These are phyloP conservation scores for Avena sativa DNA, from an alignment of 176 grass and related monocot species.

Conservation along the genomic window DNA sequence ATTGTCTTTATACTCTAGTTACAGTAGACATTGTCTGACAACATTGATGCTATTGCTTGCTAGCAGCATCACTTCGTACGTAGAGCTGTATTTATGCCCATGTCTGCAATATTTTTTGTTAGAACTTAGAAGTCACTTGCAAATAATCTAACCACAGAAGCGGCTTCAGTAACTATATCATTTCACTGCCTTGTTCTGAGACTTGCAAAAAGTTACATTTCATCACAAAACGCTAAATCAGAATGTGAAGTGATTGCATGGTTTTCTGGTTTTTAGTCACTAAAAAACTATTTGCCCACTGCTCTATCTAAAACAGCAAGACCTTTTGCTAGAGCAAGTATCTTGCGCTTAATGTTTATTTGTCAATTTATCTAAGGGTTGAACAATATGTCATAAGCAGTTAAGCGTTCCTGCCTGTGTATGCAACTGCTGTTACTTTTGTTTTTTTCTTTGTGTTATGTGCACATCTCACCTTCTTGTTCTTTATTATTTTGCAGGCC, in stretches of 20 bases:
- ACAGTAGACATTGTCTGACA: background rate
- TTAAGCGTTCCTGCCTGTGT: background rate
- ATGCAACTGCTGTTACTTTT: conserved; percentile 31
- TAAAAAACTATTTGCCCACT: background rate
- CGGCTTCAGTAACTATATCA: background rate
- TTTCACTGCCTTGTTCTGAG: background rate
- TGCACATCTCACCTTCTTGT: background rate
- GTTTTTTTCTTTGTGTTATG: background rate
- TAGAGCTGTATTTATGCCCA: background rate
- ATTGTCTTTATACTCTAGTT: background rate
- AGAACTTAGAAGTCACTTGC: background rate
- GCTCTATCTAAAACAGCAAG: background rate
- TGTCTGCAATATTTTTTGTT: background rate
- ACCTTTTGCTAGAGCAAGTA: background rate
- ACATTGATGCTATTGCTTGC: conserved; percentile 8
- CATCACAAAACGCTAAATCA: background rate
- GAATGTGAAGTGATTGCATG: background rate
- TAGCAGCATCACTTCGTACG: background rate
- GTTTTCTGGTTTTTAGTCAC: background rate
- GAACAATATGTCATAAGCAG: background rate
- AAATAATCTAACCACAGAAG: background rate
- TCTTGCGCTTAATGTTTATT: background rate
- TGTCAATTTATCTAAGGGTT: background rate
- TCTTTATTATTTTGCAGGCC: conserved; percentile 59
- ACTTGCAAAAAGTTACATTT: conserved; percentile 9